Percentiles rank a stretch among this genome's conserved stretches.
phyloP scores from a whole-genome alignment of 768 basidiomycete species.

The Kwoniella pini region DNA sequence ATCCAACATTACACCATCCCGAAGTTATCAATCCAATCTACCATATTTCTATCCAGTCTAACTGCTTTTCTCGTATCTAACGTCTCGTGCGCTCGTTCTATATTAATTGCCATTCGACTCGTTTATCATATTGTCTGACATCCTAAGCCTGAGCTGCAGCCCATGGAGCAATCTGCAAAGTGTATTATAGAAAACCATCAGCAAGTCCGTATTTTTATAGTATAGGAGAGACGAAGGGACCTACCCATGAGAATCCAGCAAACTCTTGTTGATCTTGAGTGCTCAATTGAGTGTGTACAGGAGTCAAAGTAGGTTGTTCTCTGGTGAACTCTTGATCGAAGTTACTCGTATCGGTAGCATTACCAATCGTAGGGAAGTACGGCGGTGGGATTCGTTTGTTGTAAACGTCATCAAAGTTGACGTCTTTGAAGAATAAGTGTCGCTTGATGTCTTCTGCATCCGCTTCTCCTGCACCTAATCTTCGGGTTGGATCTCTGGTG shows the following conservation, averaged over 20 bases:
- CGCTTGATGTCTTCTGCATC: slow-evolving; percentile 97
- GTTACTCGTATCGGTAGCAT: slow-evolving; percentile 56
- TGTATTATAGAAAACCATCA: not conserved
- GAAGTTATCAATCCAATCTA: too few relatives aligned
- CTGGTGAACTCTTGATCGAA: slow-evolving; percentile 97
- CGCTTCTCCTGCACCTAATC: slow-evolving; percentile 84
- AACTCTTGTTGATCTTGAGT: slow-evolving; percentile 91
- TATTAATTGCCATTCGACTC: too few relatives aligned
- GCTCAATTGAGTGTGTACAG: slow-evolving; percentile 91
- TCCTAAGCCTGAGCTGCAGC: slow-evolving; percentile 27
- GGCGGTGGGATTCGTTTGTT: slow-evolving; percentile 96
- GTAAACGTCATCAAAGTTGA: slow-evolving; percentile 93
- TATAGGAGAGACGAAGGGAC: not conserved
- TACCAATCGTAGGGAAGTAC: slow-evolving; percentile 89
- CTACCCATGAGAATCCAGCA: slow-evolving; percentile 87
- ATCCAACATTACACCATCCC: too few relatives aligned
- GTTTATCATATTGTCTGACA: too few relatives aligned
- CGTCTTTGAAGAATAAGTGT: slow-evolving; percentile 98
- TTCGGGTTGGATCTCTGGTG: slow-evolving; percentile 84
- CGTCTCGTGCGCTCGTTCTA: too few relatives aligned
- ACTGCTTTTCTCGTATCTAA: too few relatives aligned
- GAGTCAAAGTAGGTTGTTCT: slow-evolving; percentile 95
- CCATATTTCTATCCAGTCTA: too few relatives aligned
- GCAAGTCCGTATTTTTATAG: not conserved
- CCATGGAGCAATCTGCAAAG: slow-evolving; percentile 32